A percentile compares a stretch with the other conserved stretches of the same genome.
These are phyloP conservation scores for Leccinum barrowsii DNA, from an alignment of 768 basidiomycete genomes.

Conservation along the genomic window DNA sequence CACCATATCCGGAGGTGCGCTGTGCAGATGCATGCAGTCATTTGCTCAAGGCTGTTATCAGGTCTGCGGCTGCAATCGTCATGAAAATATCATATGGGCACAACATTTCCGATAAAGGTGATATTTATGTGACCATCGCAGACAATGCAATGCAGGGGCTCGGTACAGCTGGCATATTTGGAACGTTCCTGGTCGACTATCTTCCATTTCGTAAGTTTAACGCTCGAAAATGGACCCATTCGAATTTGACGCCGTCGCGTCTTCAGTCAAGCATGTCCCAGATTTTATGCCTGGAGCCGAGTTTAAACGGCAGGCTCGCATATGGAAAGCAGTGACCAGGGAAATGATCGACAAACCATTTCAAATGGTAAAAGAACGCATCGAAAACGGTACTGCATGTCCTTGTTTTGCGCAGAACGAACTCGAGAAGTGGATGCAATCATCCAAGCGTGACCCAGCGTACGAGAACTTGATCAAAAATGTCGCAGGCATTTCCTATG, in stretches of 20 bases:
- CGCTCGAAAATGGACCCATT: not conserved
- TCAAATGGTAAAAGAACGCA: conserved; percentile 44
- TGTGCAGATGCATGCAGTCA: not conserved
- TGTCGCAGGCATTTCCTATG: conserved; percentile 48
- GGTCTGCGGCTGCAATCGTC: conserved; percentile 37
- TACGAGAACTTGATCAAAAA: conserved; percentile 48
- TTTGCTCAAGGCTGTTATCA: conserved; percentile 7
- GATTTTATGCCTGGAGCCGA: conserved; percentile 45
- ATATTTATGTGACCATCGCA: conserved; percentile 39
- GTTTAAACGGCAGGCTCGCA: conserved; percentile 45
- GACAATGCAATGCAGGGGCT: conserved; percentile 37
- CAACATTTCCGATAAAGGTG: conserved; percentile 34
- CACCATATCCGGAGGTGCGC: conserved; percentile 36
- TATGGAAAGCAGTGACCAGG: conserved; percentile 35
- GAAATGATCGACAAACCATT: conserved; percentile 33
- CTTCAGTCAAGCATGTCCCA: conserved; percentile 45
- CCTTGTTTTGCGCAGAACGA: conserved; percentile 47
- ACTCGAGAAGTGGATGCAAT: conserved; percentile 31
- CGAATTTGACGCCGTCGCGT: not conserved
- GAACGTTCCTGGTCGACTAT: conserved; percentile 42
- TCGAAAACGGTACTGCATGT: conserved; percentile 34
- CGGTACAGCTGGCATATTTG: conserved; percentile 39
- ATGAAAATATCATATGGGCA: conserved; percentile 42
- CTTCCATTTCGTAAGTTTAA: conserved; percentile 28
- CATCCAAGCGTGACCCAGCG: conserved; percentile 22